A percentile compares a stretch with the other conserved stretches of the same genome.
These are phyloP conservation scores for Zelonia costaricensis DNA, from an alignment of 208 protist species.

Conservation along the genomic window DNA sequence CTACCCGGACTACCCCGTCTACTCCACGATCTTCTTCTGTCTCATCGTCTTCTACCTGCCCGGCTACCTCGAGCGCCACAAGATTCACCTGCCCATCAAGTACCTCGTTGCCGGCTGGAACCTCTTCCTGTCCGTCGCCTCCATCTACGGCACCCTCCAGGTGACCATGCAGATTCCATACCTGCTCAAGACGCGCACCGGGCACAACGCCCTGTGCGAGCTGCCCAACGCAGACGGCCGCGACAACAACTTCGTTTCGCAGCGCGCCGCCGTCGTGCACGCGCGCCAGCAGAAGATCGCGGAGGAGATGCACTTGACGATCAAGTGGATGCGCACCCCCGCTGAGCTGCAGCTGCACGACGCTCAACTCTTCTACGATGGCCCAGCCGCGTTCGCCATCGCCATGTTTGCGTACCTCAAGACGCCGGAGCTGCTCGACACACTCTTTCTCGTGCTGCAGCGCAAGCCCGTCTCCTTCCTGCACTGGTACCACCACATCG, in stretches of 20 bases:
- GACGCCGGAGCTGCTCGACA: constrained; percentile 81
- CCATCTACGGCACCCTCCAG: constrained; percentile 52
- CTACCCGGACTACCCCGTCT: constrained; percentile 90
- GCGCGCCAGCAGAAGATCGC: neutral
- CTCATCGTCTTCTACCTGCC: constrained; percentile 70
- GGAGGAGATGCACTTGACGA: constrained; percentile 1
- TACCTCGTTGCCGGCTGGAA: constrained; percentile 79
- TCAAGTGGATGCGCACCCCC: constrained; percentile 8
- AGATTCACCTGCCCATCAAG: constrained; percentile 37
- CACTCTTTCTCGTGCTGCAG: constrained; percentile 68
- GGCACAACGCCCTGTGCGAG: constrained; percentile 12
- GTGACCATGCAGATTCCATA: constrained; percentile 29
- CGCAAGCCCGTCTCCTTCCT: constrained; percentile 83
- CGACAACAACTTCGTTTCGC: neutral
- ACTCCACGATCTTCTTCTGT: constrained; percentile 95
- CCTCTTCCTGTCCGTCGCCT: constrained; percentile 71
- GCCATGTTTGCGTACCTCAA: constrained; percentile 68
- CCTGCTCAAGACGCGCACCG: constrained; percentile 10
- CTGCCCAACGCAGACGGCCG: neutral
- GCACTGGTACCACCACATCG: constrained; percentile 92
- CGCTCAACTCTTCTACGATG: constrained; percentile 4
- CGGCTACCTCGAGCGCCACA: constrained; percentile 14
- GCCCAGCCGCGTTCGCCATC: constrained; percentile 38
- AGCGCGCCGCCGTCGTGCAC: neutral
- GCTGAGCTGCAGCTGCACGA: constrained; percentile 26